Evolutionary conservation across 768 basidiomycete genomes (phyloP), one percentile per base, ranked within the genome.

Genomic region (Xanthoconium stramineum): DNA sequence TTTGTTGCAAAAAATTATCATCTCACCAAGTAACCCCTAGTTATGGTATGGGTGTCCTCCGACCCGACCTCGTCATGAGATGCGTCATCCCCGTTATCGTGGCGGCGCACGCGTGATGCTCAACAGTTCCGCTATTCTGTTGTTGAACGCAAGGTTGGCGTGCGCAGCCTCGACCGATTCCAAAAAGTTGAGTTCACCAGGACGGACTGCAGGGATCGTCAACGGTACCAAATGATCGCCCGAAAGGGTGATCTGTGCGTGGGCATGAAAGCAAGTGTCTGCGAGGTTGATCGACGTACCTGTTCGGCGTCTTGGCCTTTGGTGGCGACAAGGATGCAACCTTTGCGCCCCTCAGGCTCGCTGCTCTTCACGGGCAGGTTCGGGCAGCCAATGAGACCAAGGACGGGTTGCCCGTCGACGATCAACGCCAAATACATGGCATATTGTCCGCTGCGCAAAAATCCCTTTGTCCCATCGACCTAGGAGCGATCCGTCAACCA

Each of bases 101-200:
- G 85, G 77, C 11, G 90, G 85, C 0, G 80, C 68, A 2, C 80
- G 75, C 17, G 84, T 83, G 52, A 97, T 80, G 2, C 80, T 80
- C 28, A 98, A 76, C 6, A 86, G 62, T 33, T 79, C 65, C 0
- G 89, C 84, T 36, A 98, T 87, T 20, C 78, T 79, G 35, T 83
- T 83, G 66, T 89, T 94, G 71, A 93, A 88, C 3, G 84, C 83
- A 57, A 94, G 91, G n/a, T 93, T 89, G 1, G 91, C 88, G 68
- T 99, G 97, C 0, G 86, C 88, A 5, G 89, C 83, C 68, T 99
- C 96, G 43, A 96, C 90, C 5, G 91, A 94, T 75, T 98, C 94
- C 59, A 98, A 84, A 73, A 94, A 85, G 57, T 78, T 80, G 47
- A 93, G 75, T 13, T 72, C 71, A 11, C 76, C 73, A 3, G 76